Evolutionary conservation across 164 flowering plant genomes (phyloP).

Genomic region (Kingdonia uniflora): DNA sequence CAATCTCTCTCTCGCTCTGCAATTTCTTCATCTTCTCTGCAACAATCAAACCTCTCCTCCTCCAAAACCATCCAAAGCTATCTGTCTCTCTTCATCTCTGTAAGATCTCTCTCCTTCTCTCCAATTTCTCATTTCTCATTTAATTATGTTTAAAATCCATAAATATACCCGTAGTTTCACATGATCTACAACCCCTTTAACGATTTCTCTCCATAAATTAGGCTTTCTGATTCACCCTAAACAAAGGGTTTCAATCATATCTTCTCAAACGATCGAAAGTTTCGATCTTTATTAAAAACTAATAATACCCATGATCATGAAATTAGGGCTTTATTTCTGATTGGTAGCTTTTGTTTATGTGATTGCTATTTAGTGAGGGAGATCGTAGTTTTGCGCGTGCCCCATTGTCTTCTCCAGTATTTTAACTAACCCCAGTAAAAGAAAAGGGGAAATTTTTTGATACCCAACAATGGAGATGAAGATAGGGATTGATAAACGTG

Average conservation of each 20-base stretch:
- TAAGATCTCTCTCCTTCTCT: neutral
- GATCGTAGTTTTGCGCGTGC: slow-evolving; percentile 54
- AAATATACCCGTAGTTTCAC: neutral
- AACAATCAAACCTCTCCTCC: neutral
- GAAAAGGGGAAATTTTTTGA: slow-evolving; percentile 1
- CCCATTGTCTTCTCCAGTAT: slow-evolving; percentile 80
- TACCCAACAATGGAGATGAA: slow-evolving; percentile 69
- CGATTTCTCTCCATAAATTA: neutral
- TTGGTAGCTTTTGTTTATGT: neutral
- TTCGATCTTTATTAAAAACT: too few relatives aligned
- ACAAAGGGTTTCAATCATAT: too few relatives aligned
- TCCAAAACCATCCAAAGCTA: neutral
- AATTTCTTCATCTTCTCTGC: neutral
- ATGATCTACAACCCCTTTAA: neutral
- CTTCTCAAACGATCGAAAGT: too few relatives aligned
- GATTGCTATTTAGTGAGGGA: slow-evolving; percentile 19
- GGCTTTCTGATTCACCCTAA: too few relatives aligned
- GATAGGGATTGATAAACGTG: slow-evolving; percentile 93
- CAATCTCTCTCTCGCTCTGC: neutral
- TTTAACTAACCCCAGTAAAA: neutral
- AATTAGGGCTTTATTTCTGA: neutral
- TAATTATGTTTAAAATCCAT: too few relatives aligned
- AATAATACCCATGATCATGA: too few relatives aligned
- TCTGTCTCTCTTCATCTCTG: neutral
- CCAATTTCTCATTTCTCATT: too few relatives aligned